Evolutionary conservation across 768 basidiomycete genomes (phyloP), one percentile per base, ranked within the genome.

Genomic region (Tylopilus plumbeoviolaceoides): DNA sequence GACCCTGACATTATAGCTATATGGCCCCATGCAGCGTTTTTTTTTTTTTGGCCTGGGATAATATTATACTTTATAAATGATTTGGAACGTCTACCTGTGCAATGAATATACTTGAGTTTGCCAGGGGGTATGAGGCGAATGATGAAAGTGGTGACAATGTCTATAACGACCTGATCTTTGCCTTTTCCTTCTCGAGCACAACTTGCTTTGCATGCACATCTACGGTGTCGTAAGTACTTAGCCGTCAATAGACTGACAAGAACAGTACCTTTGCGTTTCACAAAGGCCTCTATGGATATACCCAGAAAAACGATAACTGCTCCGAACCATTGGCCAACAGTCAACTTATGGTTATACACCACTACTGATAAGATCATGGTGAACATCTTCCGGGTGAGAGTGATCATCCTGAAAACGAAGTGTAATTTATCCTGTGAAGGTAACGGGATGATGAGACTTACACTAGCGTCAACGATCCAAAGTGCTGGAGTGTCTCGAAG

Each of bases 301-400:
- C 94, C 97, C n/a, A 83, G 83, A 70, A 99, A 98, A 2, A 98
- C 97, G 18, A 94, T 82, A 2, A 72, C 86, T 0, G 95, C 84
- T n/a, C 97, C 97, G 4, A 81, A 63, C 97, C 95, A 98, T 69
- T 98, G 97, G 2, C 94, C 94, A 2, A 66, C 44, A 0, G 87
- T 85, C 48, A 99, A 75, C 57, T 75, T 81, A 70, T 98, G 97
- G 62, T 90, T 85, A 66, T 97, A 98, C 1, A 98, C 79, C 25
- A 95, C 68, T 7, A 99, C 95, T 17, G 92, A 95, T 39, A 99
- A 77, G 15, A 99, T 76, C 95, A 99, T 99, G 9, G 97, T 98
- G 71, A 97, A 94, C 69, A 99, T 75, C 73, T 98, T 98, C 51
- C 97, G 80, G 14, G 97, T 98, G 50, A 99, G 79, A 4, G 97